Evolutionary conservation across 1,139 yeast genomes (phyloP).

Genomic region (Geotrichum macrosporum): DNA sequence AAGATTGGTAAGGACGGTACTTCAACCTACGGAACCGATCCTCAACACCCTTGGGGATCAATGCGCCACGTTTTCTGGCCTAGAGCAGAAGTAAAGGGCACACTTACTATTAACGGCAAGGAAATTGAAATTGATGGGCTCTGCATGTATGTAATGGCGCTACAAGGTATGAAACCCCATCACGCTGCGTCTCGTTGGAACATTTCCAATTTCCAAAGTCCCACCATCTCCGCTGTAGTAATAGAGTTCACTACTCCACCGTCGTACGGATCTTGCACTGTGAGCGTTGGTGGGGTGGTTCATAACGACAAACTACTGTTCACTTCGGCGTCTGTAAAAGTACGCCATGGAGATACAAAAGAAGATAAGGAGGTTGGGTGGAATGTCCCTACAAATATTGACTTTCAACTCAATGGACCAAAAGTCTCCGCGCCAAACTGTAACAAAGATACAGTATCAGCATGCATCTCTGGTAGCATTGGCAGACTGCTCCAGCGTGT

Average conservation of each 20-base stretch:
- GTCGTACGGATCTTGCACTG: conserved; percentile 78
- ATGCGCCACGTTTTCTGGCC: conserved; percentile 99
- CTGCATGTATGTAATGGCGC: conserved; percentile 93
- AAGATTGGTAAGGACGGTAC: conserved; percentile 87
- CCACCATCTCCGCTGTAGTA: conserved; percentile 65
- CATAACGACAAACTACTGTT: conserved; percentile 59
- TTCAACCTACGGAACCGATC: conserved; percentile 74
- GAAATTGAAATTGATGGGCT: conserved; percentile 43
- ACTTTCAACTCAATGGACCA: conserved; percentile 54
- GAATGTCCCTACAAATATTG: conserved; percentile 74
- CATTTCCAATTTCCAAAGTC: conserved; percentile 82
- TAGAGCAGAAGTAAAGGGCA: conserved; percentile 66
- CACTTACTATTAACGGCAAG: conserved; percentile 42
- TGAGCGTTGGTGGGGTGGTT: conserved; percentile 72
- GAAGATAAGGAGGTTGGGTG: conserved; percentile 77
- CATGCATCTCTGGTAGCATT: conserved; percentile 33
- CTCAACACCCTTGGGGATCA: conserved; percentile 87
- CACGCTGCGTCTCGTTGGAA: conserved; percentile 98
- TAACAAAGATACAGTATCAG: conserved; percentile 37
- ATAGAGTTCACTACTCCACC: conserved; percentile 97
- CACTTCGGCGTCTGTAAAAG: conserved; percentile 62
- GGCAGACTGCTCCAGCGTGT: conserved; percentile 72
- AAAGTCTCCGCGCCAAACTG: conserved; percentile 40
- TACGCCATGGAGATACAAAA: conserved; percentile 55
- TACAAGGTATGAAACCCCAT: conserved; percentile 99